Conservation (phyloP, 148 eudicot species). For the Bassia scoparia region DNA sequence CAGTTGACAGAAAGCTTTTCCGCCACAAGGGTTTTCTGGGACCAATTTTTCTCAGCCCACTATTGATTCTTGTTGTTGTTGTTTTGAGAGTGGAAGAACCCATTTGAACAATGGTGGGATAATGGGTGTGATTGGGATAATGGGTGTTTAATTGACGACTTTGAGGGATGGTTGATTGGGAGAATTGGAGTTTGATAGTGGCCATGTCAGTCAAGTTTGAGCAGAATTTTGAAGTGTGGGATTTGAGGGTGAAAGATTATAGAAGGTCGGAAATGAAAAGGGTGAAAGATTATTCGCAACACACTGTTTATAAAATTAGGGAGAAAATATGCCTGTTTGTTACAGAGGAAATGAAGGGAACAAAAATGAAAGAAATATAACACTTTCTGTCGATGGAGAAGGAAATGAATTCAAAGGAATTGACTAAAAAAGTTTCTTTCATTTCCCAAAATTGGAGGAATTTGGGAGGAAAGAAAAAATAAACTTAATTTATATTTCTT, state of each 20-base stretch:
- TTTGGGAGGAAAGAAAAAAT: too few relatives aligned
- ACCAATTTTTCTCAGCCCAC: conserved; percentile 51
- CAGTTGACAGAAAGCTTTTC: conserved; percentile 46
- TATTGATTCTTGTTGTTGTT: conserved; percentile 19
- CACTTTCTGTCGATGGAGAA: too few relatives aligned
- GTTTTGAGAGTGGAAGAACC: not conserved
- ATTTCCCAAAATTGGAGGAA: too few relatives aligned
- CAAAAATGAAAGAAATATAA: too few relatives aligned
- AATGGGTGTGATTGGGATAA: not conserved
- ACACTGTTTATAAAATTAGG: too few relatives aligned
- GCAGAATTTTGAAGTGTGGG: not conserved
- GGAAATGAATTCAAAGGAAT: too few relatives aligned
- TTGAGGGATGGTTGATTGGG: conserved; percentile 26
- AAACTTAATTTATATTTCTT: too few relatives aligned
- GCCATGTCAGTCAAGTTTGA: conserved; percentile 26
- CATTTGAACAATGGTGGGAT: not conserved
- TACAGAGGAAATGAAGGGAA: too few relatives aligned
- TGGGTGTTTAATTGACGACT: conserved; percentile 12
- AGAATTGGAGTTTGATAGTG: conserved; percentile 27
- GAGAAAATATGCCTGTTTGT: too few relatives aligned
- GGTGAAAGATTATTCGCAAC: too few relatives aligned
- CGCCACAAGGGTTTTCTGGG: conserved; percentile 57
- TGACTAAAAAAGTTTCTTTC: too few relatives aligned
- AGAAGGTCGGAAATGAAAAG: not conserved
- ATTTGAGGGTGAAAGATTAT: conserved; percentile 5